phyloP scores from a whole-genome alignment of 2,329 filamentous ascomycete species.

The Cercospora berteroae region DNA sequence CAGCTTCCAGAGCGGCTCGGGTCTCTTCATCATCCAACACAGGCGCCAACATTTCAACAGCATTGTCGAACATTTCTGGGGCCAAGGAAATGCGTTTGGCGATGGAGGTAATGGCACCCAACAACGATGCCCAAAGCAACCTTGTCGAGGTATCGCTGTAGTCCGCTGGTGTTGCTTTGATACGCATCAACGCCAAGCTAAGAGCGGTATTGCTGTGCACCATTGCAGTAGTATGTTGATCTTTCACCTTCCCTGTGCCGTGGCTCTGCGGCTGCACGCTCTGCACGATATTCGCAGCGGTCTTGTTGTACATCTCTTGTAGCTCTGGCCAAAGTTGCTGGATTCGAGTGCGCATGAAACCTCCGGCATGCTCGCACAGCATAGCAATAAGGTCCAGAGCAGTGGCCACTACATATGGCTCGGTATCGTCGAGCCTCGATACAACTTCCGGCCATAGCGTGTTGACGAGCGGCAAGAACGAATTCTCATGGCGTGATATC shows the following conservation, averaged over 20 bases:
- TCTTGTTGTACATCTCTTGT: slow-evolving; percentile 26
- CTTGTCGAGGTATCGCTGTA: slow-evolving; percentile 58
- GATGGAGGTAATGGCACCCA: slow-evolving; percentile 60
- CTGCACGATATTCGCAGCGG: slow-evolving; percentile 16
- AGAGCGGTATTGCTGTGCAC: slow-evolving; percentile 1
- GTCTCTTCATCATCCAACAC: slow-evolving; percentile 45
- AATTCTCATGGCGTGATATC: slow-evolving; percentile 72
- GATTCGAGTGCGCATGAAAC: slow-evolving; percentile 76
- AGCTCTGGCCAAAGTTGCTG: slow-evolving; percentile 64
- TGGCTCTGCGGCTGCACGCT: neutral
- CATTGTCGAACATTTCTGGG: slow-evolving; percentile 69
- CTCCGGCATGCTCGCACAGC: slow-evolving; percentile 70
- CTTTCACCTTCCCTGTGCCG: neutral
- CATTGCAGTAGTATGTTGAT: neutral
- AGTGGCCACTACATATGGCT: slow-evolving; percentile 66
- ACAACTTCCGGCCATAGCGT: slow-evolving; percentile 83
- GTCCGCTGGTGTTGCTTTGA: slow-evolving; percentile 24
- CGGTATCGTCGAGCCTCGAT: slow-evolving; percentile 63
- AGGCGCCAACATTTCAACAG: slow-evolving; percentile 59
- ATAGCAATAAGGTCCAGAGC: slow-evolving; percentile 67
- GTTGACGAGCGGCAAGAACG: slow-evolving; percentile 85
- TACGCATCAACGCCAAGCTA: slow-evolving; percentile 22
- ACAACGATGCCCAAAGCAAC: slow-evolving; percentile 63
- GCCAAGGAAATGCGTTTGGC: slow-evolving; percentile 63
- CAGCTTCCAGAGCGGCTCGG: slow-evolving; percentile 57